Evolutionary conservation across 768 basidiomycete genomes (phyloP).

Genomic region (Macrolepiota fuliginosa): DNA sequence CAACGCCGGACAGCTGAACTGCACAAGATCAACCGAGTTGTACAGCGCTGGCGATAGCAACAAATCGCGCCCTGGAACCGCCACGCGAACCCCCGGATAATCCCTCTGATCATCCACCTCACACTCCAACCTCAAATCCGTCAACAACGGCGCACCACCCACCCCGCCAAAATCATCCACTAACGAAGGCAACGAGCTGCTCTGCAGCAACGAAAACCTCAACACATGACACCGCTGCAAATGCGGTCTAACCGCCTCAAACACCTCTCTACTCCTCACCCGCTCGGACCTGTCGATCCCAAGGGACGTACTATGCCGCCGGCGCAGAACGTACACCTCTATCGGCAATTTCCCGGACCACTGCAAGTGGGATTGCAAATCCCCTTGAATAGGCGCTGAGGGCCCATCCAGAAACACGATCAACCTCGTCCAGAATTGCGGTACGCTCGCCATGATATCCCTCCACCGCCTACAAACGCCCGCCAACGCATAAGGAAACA

Average conservation of each 20-base stretch:
- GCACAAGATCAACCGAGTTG: neutral
- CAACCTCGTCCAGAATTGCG: slow-evolving; percentile 20
- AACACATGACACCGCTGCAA: slow-evolving; percentile 19
- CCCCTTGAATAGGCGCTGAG: neutral
- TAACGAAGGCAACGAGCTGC: slow-evolving; percentile 19
- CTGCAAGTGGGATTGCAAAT: slow-evolving; percentile 11
- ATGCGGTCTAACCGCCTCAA: slow-evolving; percentile 17
- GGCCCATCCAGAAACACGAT: slow-evolving; percentile 17
- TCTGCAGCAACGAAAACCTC: slow-evolving; percentile 17
- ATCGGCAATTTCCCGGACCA: slow-evolving; percentile 15
- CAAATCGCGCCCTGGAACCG: neutral
- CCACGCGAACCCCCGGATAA: neutral
- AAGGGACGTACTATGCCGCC: slow-evolving; percentile 8
- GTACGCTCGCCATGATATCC: slow-evolving; percentile 8
- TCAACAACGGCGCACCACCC: slow-evolving; percentile 1
- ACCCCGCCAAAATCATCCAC: slow-evolving; percentile 5
- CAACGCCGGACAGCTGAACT: slow-evolving; percentile 11
- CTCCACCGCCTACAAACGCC: slow-evolving; percentile 14
- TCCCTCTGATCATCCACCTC: slow-evolving; percentile 16
- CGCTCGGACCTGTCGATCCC: slow-evolving; percentile 4
- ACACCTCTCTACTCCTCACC: neutral
- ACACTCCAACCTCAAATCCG: slow-evolving; percentile 14
- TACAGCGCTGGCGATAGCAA: no score
- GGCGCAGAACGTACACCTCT: slow-evolving; percentile 16
- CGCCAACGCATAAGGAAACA: slow-evolving; percentile 15